Conservation (phyloP, 495 filamentous ascomycete genomes). For the Penicillium manginii region DNA sequence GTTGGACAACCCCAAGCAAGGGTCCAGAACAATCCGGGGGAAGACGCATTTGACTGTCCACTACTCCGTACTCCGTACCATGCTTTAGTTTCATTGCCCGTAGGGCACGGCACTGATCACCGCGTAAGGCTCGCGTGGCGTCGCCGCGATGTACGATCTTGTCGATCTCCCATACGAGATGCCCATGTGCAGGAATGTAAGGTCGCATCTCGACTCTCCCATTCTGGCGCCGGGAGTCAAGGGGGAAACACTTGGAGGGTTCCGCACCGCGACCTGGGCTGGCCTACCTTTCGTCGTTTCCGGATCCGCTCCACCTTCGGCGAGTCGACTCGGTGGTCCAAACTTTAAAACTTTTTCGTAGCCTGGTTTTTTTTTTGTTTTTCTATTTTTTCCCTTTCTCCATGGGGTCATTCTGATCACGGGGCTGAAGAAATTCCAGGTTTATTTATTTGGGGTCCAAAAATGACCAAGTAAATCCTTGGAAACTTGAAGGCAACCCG, state of each 20-base stretch:
- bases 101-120: background rate
- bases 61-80: background rate
- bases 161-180: slow-evolving; percentile 18
- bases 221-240: slow-evolving; percentile 4
- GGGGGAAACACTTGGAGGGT: background rate
- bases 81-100: background rate
- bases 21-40: background rate
- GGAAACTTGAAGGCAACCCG: slow-evolving; percentile 1
- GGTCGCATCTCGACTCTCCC: slow-evolving; percentile 13
- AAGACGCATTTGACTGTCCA: background rate
- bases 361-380: background rate
- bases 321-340: slow-evolving; percentile 17
- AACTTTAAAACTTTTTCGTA: slow-evolving; percentile 16
- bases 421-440: background rate
- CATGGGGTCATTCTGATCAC: slow-evolving; percentile 1
- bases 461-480: background rate
- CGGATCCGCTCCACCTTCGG: slow-evolving; percentile 18
- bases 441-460: background rate
- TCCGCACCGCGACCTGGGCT: too few relatives aligned
- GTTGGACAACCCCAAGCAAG: slow-evolving; percentile 1
- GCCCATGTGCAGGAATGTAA: slow-evolving; percentile 26
- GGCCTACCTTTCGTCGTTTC: slow-evolving; percentile 17
- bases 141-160: slow-evolving; percentile 18
- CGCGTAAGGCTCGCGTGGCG: slow-evolving; percentile 25
- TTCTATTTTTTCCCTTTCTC: slow-evolving; percentile 12